Evolutionary conservation across 2,329 filamentous ascomycete genomes (phyloP), one percentile per base, ranked within the genome.

Genomic region (Aspergillus eucalypticola): DNA sequence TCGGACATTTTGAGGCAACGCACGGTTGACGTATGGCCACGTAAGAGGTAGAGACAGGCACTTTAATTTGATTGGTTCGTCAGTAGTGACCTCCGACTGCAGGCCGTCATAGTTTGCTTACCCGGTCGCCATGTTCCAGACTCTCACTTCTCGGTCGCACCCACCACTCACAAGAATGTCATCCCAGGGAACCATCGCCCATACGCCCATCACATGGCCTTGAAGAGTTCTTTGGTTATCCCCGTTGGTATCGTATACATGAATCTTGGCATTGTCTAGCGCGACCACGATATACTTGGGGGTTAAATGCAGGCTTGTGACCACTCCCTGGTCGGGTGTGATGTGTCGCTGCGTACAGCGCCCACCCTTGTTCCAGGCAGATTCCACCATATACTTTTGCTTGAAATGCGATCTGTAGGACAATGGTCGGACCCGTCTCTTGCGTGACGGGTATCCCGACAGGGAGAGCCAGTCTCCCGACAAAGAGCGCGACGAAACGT

Each of bases 101-200:
- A 38, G 41, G 48, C 35, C 44, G 29, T 56, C 49, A 38, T 65
- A 61, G 15, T 21, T 51, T 21, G 56, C 72, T 70, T 85, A 96
- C 91, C 93, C 95, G 62, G 91, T 96, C 54, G 88, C 88, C 82
- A 99, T 88, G 71, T 99, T 91, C 95, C 95, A 99, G 5, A 99
- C 95, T 59, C 95, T 86, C 27, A 99, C 95, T 73, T 99, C 95
- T 62, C 95, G 87, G 79, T 99, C 95, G 74, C 95, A 99, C 5
- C 95, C 95, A 69, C 95, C 95, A 69, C 92, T 97, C 61, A 99
- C 95, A 62, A 99, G 83, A 56, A 91, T 90, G 74, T 99, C 94
- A 61, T 91, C 94, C 91, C 93, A 97, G 6, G 95, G 95, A 23
- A 99, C 92, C 94, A 99, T 98, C 52, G 95, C 95, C 95, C 95